These are phyloP conservation scores for Trichodelitschia bisporula DNA, from an alignment of 495 filamentous ascomycete genomes.

Conservation along the genomic window DNA sequence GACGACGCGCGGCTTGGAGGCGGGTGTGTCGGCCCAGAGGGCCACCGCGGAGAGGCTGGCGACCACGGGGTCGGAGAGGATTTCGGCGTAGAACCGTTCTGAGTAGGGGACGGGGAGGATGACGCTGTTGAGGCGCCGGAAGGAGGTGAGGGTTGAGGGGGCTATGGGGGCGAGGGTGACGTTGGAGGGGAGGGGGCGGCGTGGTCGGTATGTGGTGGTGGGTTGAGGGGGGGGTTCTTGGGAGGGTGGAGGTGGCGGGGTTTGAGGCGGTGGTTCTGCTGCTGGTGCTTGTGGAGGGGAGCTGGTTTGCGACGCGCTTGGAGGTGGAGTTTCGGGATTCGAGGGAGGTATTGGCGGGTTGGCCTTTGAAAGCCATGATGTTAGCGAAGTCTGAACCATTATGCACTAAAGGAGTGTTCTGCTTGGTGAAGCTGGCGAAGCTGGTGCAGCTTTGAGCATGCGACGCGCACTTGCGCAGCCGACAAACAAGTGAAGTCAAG, in stretches of 20 bases:
- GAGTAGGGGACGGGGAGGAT: constrained; percentile 77
- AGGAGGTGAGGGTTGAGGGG: constrained; percentile 32
- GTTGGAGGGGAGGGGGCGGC: constrained; percentile 12
- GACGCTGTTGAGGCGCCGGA: constrained; percentile 59
- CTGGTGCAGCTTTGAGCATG: too few relatives aligned
- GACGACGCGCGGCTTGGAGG: constrained; percentile 24
- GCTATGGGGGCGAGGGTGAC: constrained; percentile 12
- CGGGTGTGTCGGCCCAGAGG: constrained; percentile 29
- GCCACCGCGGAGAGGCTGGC: constrained; percentile 57
- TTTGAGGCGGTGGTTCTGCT: constrained; percentile 6
- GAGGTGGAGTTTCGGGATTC: too few relatives aligned
- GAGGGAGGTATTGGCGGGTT: too few relatives aligned
- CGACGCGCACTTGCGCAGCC: too few relatives aligned
- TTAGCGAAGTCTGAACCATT: too few relatives aligned
- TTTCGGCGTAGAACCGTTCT: constrained; percentile 61
- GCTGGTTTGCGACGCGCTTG: too few relatives aligned
- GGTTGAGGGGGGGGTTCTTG: constrained; percentile 1
- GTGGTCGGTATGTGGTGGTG: too few relatives aligned
- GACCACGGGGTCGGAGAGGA: constrained; percentile 37
- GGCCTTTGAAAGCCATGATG: too few relatives aligned
- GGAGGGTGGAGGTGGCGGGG: constrained; percentile 4
- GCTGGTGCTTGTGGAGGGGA: too few relatives aligned
- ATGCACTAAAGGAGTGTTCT: too few relatives aligned
- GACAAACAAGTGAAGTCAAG: too few relatives aligned
- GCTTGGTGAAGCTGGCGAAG: too few relatives aligned